Evolutionary conservation across 2,329 filamentous ascomycete genomes (phyloP).

Genomic region (Tolypocladium inflatum): DNA sequence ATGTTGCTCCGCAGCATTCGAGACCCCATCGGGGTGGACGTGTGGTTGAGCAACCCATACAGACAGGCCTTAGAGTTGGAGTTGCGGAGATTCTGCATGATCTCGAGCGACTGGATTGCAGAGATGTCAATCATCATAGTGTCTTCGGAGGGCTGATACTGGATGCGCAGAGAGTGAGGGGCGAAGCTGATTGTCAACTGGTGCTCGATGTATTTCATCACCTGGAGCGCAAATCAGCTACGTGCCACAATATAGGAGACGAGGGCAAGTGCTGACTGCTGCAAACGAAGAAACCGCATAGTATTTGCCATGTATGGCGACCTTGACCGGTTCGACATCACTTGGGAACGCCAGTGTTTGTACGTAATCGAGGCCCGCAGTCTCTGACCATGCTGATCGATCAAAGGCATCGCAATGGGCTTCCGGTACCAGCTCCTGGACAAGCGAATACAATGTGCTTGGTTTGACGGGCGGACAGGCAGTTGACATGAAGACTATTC

Average conservation of each 20-base stretch:
- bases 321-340: constrained; percentile 72
- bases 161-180: constrained; percentile 48
- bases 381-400: constrained; percentile 77
- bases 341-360: constrained; percentile 69
- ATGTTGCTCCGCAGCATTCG: constrained; percentile 78
- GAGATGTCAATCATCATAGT: constrained; percentile 94
- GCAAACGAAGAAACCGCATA: constrained; percentile 79
- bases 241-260: too few relatives aligned
- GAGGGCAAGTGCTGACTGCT: constrained; percentile 49
- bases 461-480: constrained; percentile 54
- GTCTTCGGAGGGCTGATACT: constrained; percentile 79
- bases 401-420: constrained; percentile 44
- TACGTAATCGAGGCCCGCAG: constrained; percentile 66
- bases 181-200: constrained; percentile 51
- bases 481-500: constrained; percentile 68
- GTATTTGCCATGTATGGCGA: constrained; percentile 73
- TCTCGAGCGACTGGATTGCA: constrained; percentile 76
- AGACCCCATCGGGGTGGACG: constrained; percentile 78
- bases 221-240: constrained; percentile 38
- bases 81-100: constrained; percentile 79
- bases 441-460: constrained; percentile 64
- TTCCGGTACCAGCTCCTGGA: constrained; percentile 47
- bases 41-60: constrained; percentile 78
- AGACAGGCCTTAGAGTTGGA: constrained; percentile 72
- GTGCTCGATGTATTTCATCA: constrained; percentile 70